These are phyloP conservation scores for Chaetoceros tenuissimus DNA, from an alignment of 108 stramenopile genomes.

Conservation along the genomic window DNA sequence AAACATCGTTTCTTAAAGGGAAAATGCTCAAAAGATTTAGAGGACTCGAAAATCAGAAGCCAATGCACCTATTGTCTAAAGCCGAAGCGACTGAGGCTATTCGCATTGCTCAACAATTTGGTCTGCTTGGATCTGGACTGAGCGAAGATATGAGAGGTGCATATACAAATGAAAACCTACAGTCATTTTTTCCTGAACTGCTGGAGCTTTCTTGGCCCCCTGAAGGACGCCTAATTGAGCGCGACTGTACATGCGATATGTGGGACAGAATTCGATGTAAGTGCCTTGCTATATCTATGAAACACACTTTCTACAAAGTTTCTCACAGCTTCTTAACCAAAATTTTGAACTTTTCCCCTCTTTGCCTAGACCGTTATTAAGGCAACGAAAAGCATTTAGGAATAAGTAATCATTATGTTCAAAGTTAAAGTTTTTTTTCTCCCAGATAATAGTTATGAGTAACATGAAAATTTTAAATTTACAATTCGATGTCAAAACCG, in stretches of 20 bases:
- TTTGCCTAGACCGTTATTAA: too few relatives aligned
- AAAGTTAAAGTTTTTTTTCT: too few relatives aligned
- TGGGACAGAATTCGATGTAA: conserved; percentile 63
- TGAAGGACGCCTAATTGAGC: conserved; percentile 41
- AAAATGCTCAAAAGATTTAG: not conserved
- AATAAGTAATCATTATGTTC: too few relatives aligned
- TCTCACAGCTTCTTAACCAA: too few relatives aligned
- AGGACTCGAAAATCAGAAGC: not conserved
- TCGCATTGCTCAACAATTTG: conserved; percentile 52
- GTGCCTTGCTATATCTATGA: too few relatives aligned
- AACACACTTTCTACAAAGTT: too few relatives aligned
- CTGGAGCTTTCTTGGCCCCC: conserved; percentile 59
- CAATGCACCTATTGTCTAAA: not conserved
- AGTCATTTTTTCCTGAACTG: conserved; percentile 52
- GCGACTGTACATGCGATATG: conserved; percentile 66
- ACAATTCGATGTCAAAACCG: too few relatives aligned
- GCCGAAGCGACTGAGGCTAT: conserved; percentile 9
- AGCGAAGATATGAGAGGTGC: conserved; percentile 13
- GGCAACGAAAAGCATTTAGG: too few relatives aligned
- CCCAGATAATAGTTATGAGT: too few relatives aligned
- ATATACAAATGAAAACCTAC: conserved; percentile 33
- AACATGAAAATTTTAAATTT: too few relatives aligned
- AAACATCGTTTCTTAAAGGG: conserved; percentile 5
- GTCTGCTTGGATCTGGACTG: conserved; percentile 43
- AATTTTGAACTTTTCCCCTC: too few relatives aligned